Conservation (phyloP, 768 basidiomycete genomes). For the Phlebiopsis gigantea region DNA sequence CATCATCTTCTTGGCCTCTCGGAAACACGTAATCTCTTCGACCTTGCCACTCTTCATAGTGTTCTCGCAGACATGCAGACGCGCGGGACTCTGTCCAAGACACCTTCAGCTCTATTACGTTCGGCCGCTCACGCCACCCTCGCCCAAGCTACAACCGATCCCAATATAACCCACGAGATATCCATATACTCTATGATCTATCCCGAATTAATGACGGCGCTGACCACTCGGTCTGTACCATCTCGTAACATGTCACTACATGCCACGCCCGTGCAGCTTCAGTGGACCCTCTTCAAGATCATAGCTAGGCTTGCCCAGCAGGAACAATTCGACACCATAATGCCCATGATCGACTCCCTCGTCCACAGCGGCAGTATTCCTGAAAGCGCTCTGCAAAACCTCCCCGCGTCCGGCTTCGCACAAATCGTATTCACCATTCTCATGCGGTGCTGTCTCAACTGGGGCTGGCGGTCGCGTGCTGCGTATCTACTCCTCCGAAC, state of each 20-base stretch:
- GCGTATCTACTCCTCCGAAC: conserved; percentile 31
- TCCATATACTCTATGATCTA: neutral
- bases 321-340: conserved; percentile 31
- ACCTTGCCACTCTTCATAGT: neutral
- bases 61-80: neutral
- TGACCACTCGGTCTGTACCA: neutral
- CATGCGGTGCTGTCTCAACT: conserved; percentile 47
- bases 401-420: conserved; percentile 36
- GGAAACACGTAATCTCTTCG: neutral
- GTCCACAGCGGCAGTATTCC: conserved; percentile 42
- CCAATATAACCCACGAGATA: neutral
- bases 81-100: neutral
- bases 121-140: neutral
- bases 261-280: neutral
- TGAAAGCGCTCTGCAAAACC: conserved; percentile 36
- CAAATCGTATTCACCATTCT: conserved; percentile 46
- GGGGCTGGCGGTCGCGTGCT: conserved; percentile 46
- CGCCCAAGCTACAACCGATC: neutral
- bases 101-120: neutral
- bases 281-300: conserved; percentile 37
- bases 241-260: neutral
- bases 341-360: conserved; percentile 46
- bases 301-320: conserved; percentile 36
- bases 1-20: neutral
- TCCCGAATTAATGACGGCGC: neutral